Base-by-base conservation (phyloP, 2,329 filamentous ascomycete species). In the Diaporthe aspalathi region DNA sequence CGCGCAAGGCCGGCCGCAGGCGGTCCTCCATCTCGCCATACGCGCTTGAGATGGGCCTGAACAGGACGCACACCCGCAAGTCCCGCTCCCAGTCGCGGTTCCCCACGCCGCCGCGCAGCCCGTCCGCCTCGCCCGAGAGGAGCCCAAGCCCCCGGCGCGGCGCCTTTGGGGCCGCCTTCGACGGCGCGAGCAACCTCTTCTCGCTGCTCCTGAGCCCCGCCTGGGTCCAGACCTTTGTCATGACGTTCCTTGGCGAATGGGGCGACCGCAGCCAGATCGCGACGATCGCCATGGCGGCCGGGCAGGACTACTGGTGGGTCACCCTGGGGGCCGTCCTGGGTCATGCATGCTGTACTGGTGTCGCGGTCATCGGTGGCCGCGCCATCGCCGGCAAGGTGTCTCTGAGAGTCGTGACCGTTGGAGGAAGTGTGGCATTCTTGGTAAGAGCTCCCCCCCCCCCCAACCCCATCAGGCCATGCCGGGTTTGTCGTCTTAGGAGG, bases 231-330 rank as follows among this genome's bases (percentile, higher is more conserved):
- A 99, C 96, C 0, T 99, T 99, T 79, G 90, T 97, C 76, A 99
- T 99, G 96, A 99, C 96, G 2, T 99, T 99, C 83, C 84, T 99
- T 38, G 96, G 96, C 50, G 96, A 99, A 81, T 99, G 96, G 96
- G 96, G 96, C 70, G 96, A 99, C 79, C 91, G 96, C 76, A 97
- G 94, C 80, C 96, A 99, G 84, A 98, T 99, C 78, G 96, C 96
- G 27, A 99, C 96, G 0, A 97, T 99, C 79, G 96, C 96, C 68
- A 99, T 99, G 96, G 96, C 96, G 63, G 95, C 96, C 43, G 96
- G 96, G 24, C 94, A 97, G 81, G 96, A 99, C 80, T 99, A 98
- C 82, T 98, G 95, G 95, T 98, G 94, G 93, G 96, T 99, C 45
- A 98, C 94, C 5, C 86, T 94, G 57, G 96, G 96, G 71, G 95